Evolutionary conservation across 306 rosid genomes (phyloP).

Genomic region (Quercus wislizeni): DNA sequence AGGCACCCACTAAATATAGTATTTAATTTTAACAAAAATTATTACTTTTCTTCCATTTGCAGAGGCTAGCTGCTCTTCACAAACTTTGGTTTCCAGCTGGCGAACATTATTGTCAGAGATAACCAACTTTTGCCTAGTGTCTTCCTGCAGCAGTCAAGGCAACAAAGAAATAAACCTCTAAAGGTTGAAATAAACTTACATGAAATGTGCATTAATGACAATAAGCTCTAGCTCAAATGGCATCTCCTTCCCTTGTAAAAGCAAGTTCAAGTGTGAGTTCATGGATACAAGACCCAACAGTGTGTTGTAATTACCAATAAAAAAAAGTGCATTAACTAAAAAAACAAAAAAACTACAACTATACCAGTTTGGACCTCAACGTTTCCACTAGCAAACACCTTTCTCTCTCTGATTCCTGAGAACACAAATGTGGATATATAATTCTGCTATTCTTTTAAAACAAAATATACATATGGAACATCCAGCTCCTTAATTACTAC

Average conservation of each 20-base stretch:
- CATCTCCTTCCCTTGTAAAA: too few relatives aligned
- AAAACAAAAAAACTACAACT: constrained; percentile 19
- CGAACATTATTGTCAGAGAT: constrained; percentile 77
- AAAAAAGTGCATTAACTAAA: not conserved
- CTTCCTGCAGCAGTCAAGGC: constrained; percentile 63
- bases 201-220: not conserved
- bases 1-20: not conserved
- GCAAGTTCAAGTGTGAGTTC: too few relatives aligned
- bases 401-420: constrained; percentile 84
- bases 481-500: not conserved
- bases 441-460: constrained; percentile 15
- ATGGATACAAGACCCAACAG: too few relatives aligned
- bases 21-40: not conserved
- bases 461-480: not conserved
- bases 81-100: constrained; percentile 74
- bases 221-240: too few relatives aligned
- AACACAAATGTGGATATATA: constrained; percentile 20
- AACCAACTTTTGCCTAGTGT: constrained; percentile 78
- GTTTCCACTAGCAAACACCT: constrained; percentile 62
- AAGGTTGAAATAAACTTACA: constrained; percentile 15
- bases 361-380: constrained; percentile 90
- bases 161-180: constrained; percentile 15
- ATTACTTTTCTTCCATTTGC: constrained; percentile 64
- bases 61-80: constrained; percentile 60
- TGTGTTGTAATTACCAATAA: too few relatives aligned